A percentile compares a stretch with the other conserved stretches of the same genome.
phyloP scores from a whole-genome alignment of 164 flowering plant species.

The Stephania yunnanensis region DNA sequence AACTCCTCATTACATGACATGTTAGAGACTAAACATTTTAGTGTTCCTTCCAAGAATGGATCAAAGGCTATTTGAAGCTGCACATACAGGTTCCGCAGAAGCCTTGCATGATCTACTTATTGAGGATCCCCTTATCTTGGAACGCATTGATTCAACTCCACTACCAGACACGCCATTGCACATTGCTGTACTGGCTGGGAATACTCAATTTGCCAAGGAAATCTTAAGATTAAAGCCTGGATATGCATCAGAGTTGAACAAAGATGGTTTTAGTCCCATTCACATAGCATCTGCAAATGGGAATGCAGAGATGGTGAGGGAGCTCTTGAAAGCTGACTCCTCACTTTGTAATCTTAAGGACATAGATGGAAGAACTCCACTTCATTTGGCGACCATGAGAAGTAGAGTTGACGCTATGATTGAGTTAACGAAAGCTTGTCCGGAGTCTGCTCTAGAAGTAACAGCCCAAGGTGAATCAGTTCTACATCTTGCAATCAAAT shows the following conservation, averaged over 20 bases:
- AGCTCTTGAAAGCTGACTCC: neutral
- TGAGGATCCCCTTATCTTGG: neutral
- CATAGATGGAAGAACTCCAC: neutral
- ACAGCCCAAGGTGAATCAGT: conserved; percentile 10
- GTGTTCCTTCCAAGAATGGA: too few species aligned
- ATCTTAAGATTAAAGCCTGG: neutral
- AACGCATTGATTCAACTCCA: neutral
- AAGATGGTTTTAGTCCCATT: conserved; percentile 7
- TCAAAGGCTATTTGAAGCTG: neutral
- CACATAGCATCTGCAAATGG: conserved; percentile 4
- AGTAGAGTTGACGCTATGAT: neutral
- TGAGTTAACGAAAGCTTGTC: neutral
- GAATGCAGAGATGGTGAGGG: neutral
- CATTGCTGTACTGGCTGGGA: neutral
- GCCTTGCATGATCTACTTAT: neutral
- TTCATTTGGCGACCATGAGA: neutral
- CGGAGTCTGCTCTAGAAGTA: neutral
- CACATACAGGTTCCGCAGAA: neutral
- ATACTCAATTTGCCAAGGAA: neutral
- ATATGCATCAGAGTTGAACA: neutral
- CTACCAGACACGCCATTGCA: neutral
- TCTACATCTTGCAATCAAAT: conserved; percentile 14
- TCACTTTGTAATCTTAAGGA: neutral
- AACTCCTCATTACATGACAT: too few species aligned
- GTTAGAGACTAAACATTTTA: too few species aligned